These are phyloP conservation scores for Penicillium lagena DNA, from an alignment of 495 filamentous ascomycete species.

Conservation along the genomic window DNA sequence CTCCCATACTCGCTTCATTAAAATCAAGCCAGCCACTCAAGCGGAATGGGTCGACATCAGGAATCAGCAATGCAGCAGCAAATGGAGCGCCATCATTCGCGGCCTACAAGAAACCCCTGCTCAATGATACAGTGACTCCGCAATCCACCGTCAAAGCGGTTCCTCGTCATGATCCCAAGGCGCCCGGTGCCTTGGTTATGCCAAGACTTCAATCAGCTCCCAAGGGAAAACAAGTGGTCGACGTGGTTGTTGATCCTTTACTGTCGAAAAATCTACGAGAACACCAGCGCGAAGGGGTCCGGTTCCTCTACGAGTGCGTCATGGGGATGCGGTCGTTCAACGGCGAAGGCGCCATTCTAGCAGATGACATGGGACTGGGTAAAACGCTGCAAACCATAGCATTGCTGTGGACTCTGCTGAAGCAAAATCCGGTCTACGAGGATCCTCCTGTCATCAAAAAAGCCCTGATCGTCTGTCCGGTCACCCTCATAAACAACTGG, in stretches of 20 bases:
- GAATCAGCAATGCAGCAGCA: constrained; percentile 14
- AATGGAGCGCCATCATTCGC: constrained; percentile 16
- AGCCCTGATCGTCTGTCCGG: constrained; percentile 75
- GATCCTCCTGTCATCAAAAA: constrained; percentile 63
- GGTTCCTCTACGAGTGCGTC: constrained; percentile 78
- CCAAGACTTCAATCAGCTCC: constrained; percentile 49
- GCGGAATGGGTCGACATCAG: constrained; percentile 6
- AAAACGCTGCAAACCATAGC: constrained; percentile 79
- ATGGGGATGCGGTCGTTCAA: constrained; percentile 71
- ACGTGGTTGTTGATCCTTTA: constrained; percentile 75
- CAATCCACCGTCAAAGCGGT: constrained; percentile 37
- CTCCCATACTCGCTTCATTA: constrained; percentile 1
- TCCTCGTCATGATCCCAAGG: constrained; percentile 62
- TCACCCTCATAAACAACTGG: constrained; percentile 77
- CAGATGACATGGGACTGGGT: constrained; percentile 79
- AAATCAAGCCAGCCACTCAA: constrained; percentile 12
- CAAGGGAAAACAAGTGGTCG: constrained; percentile 63
- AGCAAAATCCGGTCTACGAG: constrained; percentile 68
- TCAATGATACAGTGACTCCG: constrained; percentile 46
- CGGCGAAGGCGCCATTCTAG: constrained; percentile 70
- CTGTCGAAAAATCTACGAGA: constrained; percentile 59
- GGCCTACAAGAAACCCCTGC: constrained; percentile 56
- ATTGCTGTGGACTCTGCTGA: constrained; percentile 72
- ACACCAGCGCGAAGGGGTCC: constrained; percentile 72
- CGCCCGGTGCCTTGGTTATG: constrained; percentile 64